Conservation (phyloP, 345 rosid species). For the Gossypium turneri region DNA sequence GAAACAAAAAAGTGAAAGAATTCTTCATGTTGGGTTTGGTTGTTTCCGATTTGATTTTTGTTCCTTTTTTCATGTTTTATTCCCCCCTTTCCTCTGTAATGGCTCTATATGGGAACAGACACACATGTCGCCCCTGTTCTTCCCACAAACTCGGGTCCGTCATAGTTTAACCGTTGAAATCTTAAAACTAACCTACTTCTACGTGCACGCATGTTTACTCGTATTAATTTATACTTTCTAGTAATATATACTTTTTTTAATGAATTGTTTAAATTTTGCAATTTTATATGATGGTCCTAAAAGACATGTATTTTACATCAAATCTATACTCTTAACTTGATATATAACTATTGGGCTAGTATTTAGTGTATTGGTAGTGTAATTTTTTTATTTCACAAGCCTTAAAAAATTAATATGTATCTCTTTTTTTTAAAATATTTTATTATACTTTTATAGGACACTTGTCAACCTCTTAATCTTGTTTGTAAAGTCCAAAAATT, state of each 20-base stretch:
- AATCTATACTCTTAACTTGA: neutral
- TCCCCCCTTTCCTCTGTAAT: neutral
- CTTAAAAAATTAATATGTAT: too few relatives aligned
- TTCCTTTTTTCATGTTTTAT: neutral
- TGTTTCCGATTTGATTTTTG: slow-evolving; percentile 12
- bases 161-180: slow-evolving; percentile 23
- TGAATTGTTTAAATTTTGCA: neutral
- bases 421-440: too few relatives aligned
- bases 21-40: slow-evolving; percentile 17
- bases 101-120: slow-evolving; percentile 20
- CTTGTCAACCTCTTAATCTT: too few relatives aligned
- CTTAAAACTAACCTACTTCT: slow-evolving; percentile 13
- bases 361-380: too few relatives aligned
- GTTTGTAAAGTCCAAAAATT: too few relatives aligned
- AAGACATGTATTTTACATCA: too few relatives aligned
- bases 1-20: neutral
- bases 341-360: too few relatives aligned
- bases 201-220: slow-evolving; percentile 47
- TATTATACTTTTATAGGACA: too few relatives aligned
- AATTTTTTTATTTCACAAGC: too few relatives aligned
- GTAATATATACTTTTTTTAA: too few relatives aligned
- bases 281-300: too few relatives aligned
- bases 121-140: slow-evolving; percentile 29
- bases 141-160: slow-evolving; percentile 37
- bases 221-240: neutral